A percentile compares a stretch with the other conserved stretches of the same genome.
Conservation (phyloP, 257 asterid species). For the Solanum chilense region DNA sequence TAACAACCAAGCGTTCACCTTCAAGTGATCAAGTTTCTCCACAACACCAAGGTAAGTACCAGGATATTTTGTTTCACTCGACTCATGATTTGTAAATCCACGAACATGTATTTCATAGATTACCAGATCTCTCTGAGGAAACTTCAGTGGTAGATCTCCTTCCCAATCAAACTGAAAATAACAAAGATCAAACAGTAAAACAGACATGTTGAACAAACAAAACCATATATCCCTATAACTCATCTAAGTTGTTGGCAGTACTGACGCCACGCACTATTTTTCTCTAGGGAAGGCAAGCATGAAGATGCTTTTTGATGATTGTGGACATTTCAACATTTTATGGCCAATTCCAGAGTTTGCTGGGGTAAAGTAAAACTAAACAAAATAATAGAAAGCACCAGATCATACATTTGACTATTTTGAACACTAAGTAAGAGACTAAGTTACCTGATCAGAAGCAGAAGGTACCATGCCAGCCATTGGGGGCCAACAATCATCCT, state of each 20-base stretch:
- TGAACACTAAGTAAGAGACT: not conserved
- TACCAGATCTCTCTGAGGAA: slow-evolving; percentile 62
- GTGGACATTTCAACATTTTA: not conserved
- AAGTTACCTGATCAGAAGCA: slow-evolving; percentile 9
- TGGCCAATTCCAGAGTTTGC: not conserved
- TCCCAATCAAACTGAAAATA: slow-evolving; percentile 90
- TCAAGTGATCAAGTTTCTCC: slow-evolving; percentile 88
- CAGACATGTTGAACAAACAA: not conserved
- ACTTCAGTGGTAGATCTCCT: slow-evolving; percentile 79
- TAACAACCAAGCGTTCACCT: slow-evolving; percentile 37
- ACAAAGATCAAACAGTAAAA: slow-evolving; percentile 2
- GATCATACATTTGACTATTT: not conserved
- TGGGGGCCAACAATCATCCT: slow-evolving; percentile 79
- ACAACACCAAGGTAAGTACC: slow-evolving; percentile 86
- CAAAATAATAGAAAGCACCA: not conserved
- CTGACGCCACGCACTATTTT: not conserved
- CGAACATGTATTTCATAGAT: slow-evolving; percentile 97
- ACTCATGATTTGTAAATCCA: slow-evolving; percentile 87
- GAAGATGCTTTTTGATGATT: not conserved
- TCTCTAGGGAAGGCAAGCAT: not conserved
- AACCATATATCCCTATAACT: not conserved
- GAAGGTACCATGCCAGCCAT: slow-evolving; percentile 78
- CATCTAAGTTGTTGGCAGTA: not conserved
- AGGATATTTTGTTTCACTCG: slow-evolving; percentile 63
- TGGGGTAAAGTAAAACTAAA: not conserved